Evolutionary conservation across 306 rosid species (phyloP).

Genomic region (Mimosa bimucronata): DNA sequence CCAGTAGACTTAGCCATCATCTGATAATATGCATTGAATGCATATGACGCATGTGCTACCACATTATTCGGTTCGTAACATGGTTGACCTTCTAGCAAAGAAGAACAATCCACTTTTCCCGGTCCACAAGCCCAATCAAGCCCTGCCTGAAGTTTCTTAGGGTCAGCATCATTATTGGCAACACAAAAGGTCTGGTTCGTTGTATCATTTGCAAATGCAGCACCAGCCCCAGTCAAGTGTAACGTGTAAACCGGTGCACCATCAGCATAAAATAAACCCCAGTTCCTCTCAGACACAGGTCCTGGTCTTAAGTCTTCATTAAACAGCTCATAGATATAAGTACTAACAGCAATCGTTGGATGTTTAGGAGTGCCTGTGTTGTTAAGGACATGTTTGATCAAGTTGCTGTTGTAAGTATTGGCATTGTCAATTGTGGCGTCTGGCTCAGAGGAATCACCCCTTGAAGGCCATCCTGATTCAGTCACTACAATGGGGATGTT

Average conservation of each 20-base stretch:
- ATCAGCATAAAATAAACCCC: slow-evolving; percentile 80
- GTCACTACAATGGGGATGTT: slow-evolving; percentile 79
- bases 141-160: slow-evolving; percentile 89
- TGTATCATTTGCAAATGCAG: slow-evolving; percentile 79
- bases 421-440: slow-evolving; percentile 87
- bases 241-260: slow-evolving; percentile 80
- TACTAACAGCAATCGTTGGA: slow-evolving; percentile 87
- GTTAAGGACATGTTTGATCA: slow-evolving; percentile 83
- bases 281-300: slow-evolving; percentile 75
- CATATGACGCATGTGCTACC: slow-evolving; percentile 75
- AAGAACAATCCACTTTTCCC: slow-evolving; percentile 89
- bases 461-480: slow-evolving; percentile 96
- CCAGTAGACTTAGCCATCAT: slow-evolving; percentile 78
- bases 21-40: slow-evolving; percentile 90
- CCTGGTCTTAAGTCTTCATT: slow-evolving; percentile 90
- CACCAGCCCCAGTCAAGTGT: slow-evolving; percentile 86
- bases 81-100: slow-evolving; percentile 79
- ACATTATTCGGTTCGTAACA: slow-evolving; percentile 84
- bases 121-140: slow-evolving; percentile 99
- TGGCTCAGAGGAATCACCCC: slow-evolving; percentile 74
- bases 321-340: slow-evolving; percentile 89
- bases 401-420: slow-evolving; percentile 90
- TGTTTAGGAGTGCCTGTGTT: slow-evolving; percentile 95
- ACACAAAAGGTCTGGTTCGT: slow-evolving; percentile 95
- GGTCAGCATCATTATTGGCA: slow-evolving; percentile 67